Evolutionary conservation across 1,284 basidiomycete species (phyloP), one percentile per base, ranked within the genome.

Genomic region (Leccinum variabile): DNA sequence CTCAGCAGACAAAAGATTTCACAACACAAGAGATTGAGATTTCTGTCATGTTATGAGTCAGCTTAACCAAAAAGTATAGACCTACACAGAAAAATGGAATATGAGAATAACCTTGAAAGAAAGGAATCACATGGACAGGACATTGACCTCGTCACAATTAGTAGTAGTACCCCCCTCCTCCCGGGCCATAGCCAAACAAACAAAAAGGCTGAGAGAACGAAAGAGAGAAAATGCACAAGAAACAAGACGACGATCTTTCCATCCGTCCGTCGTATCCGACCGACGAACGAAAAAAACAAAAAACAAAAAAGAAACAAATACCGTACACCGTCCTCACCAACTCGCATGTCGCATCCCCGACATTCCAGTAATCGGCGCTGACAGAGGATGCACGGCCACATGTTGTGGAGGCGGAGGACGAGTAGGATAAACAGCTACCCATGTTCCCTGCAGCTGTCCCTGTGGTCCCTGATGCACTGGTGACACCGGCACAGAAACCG

Each of bases 271-370:
- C 41, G n/a, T 44, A 18, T 11, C n/a, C 9, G 16, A 44, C n/a
- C n/a, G n/a, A 44, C 41, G n/a, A 44, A 44, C n/a, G 10, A 18
- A 9, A 25, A 18, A 44, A 44, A 5, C 41, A 44, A 44, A 44
- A 44, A 11, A 28, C 25, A 28, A 28, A 28, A 28, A 28, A 28
- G 41, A 44, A 18, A 44, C 41, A 18, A 11, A 28, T 28, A 28
- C 49, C 3, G 22, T 25, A 25, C 13, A 4, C 13, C 59, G 33
- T 41, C 10, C 54, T 71, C 65, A 71, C 70, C 70, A 71, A 30
- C 59, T 71, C 33, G 64, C 70, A 39, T 71, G 70, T 56, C 72
- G 60, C 70, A 71, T 74, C 22, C 70, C 70, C 4, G 70, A 65
- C 28, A 53, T 44, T 7, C 70, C 70, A 10, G 70, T 66, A 18